A percentile compares a stretch with the other conserved stretches of the same genome.
These are phyloP conservation scores for Acanthamoeba lenticulata DNA, from an alignment of 208 protist genomes.

Conservation along the genomic window DNA sequence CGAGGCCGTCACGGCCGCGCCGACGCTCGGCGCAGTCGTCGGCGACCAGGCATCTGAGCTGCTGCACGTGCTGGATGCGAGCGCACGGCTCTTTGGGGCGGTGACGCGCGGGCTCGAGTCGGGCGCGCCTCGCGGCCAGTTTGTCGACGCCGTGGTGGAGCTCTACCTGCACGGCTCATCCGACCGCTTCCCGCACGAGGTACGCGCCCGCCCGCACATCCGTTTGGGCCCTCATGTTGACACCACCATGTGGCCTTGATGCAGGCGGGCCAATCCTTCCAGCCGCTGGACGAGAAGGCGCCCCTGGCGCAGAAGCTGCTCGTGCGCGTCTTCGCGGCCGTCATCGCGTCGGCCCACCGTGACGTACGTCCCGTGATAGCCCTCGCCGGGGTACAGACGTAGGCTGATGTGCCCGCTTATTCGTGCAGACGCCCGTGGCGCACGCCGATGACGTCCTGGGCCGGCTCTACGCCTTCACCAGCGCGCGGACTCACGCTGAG, in stretches of 20 bases:
- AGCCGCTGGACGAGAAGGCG: neutral
- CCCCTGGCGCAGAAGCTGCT: constrained; percentile 46
- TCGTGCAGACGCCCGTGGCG: neutral
- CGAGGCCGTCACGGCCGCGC: neutral
- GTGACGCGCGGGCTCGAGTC: constrained; percentile 15
- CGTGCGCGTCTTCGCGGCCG: neutral
- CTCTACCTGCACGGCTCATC: constrained; percentile 8
- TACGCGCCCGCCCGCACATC: too few relatives aligned
- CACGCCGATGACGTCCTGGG: neutral
- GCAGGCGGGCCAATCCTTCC: neutral
- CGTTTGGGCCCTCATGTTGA: too few relatives aligned
- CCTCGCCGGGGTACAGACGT: too few relatives aligned
- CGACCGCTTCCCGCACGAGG: neutral
- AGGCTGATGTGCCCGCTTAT: too few relatives aligned
- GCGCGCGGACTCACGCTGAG: neutral
- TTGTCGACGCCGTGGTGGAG: neutral
- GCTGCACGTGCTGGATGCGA: neutral
- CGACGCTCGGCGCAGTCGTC: too few relatives aligned
- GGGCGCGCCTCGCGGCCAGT: neutral
- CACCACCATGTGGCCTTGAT: too few relatives aligned
- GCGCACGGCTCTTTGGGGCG: neutral
- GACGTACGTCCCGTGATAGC: constrained; percentile 8
- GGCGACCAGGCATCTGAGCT: neutral
- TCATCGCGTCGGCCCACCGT: neutral
- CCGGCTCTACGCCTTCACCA: neutral